These are phyloP conservation scores for Talaromyces sp. DNA, from an alignment of 2,329 filamentous ascomycete genomes.

Conservation along the genomic window DNA sequence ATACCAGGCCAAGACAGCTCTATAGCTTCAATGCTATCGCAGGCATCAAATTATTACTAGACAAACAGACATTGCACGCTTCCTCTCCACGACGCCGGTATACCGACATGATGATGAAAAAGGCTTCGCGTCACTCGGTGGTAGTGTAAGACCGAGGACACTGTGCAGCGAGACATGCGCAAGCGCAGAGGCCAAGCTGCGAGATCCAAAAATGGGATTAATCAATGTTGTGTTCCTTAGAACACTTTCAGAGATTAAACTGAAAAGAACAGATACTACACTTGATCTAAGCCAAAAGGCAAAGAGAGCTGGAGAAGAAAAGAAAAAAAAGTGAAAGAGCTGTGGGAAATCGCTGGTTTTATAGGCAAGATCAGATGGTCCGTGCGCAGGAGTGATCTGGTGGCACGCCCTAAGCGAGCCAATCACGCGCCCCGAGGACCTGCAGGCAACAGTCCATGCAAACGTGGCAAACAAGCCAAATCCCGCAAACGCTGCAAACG, in stretches of 20 bases:
- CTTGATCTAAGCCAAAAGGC: slow-evolving; percentile 75
- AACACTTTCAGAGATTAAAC: slow-evolving; percentile 89
- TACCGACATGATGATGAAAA: slow-evolving; percentile 58
- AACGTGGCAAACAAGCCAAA: slow-evolving; percentile 3
- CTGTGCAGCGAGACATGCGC: slow-evolving; percentile 60
- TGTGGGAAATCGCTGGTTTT: slow-evolving; percentile 19
- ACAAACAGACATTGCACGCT: too few relatives aligned
- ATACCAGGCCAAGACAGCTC: neutral
- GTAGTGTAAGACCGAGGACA: slow-evolving; percentile 74
- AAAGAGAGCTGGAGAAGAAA: slow-evolving; percentile 46
- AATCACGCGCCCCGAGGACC: neutral
- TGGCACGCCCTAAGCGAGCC: neutral
- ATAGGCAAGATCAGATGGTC: slow-evolving; percentile 17
- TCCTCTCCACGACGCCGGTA: slow-evolving; percentile 55
- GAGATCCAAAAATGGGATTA: slow-evolving; percentile 70
- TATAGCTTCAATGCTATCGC: too few relatives aligned
- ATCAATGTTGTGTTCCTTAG: slow-evolving; percentile 68
- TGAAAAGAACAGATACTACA: slow-evolving; percentile 97
- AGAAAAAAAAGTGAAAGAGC: slow-evolving; percentile 32
- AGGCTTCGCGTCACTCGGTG: slow-evolving; percentile 62
- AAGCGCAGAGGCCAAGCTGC: slow-evolving; percentile 62
- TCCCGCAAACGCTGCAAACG: neutral
- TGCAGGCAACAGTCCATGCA: neutral
- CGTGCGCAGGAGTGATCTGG: slow-evolving; percentile 13
- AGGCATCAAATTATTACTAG: too few relatives aligned